Percentiles rank a stretch among this genome's conserved stretches.
These are phyloP conservation scores for Cyphellophora europaea DNA, from an alignment of 2,329 filamentous ascomycete species.

Conservation along the genomic window DNA sequence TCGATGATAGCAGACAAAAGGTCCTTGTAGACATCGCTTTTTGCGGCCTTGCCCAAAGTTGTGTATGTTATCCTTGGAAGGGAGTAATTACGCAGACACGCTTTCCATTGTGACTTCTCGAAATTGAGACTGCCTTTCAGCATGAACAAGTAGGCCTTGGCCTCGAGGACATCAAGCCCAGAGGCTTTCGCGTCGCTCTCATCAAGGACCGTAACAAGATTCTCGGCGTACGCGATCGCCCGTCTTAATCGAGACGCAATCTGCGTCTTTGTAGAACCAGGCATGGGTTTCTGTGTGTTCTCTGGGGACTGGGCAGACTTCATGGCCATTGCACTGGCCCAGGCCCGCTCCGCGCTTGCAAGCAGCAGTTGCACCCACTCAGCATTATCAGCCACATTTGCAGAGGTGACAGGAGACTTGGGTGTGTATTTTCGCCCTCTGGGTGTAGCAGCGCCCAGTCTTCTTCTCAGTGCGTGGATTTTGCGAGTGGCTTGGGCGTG, in stretches of 20 bases:
- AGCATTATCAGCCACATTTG: slow-evolving; percentile 63
- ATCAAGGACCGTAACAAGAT: slow-evolving; percentile 58
- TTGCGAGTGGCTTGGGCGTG: slow-evolving; percentile 69
- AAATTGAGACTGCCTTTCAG: slow-evolving; percentile 70
- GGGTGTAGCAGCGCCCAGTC: slow-evolving; percentile 71
- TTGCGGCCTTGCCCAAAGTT: slow-evolving; percentile 56
- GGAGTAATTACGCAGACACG: slow-evolving; percentile 66
- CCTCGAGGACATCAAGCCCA: slow-evolving; percentile 68
- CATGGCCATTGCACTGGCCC: slow-evolving; percentile 93
- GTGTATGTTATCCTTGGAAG: slow-evolving; percentile 74
- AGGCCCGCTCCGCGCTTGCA: slow-evolving; percentile 79
- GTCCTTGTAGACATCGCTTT: slow-evolving; percentile 75
- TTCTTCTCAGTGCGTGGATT: slow-evolving; percentile 74
- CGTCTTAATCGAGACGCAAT: slow-evolving; percentile 82
- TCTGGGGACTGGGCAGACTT: slow-evolving; percentile 74
- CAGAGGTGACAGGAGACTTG: slow-evolving; percentile 60
- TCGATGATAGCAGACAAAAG: slow-evolving; percentile 79
- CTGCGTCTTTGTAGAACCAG: slow-evolving; percentile 71
- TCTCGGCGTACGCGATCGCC: slow-evolving; percentile 59
- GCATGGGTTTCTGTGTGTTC: slow-evolving; percentile 61
- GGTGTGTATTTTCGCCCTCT: slow-evolving; percentile 78
- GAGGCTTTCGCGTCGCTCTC: slow-evolving; percentile 57
- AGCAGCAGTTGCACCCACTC: slow-evolving; percentile 75
- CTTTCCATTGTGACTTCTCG: slow-evolving; percentile 79
- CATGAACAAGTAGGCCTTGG: slow-evolving; percentile 70